Conservation (phyloP, 1,284 basidiomycete species). For the Wolfiporia cocos region DNA sequence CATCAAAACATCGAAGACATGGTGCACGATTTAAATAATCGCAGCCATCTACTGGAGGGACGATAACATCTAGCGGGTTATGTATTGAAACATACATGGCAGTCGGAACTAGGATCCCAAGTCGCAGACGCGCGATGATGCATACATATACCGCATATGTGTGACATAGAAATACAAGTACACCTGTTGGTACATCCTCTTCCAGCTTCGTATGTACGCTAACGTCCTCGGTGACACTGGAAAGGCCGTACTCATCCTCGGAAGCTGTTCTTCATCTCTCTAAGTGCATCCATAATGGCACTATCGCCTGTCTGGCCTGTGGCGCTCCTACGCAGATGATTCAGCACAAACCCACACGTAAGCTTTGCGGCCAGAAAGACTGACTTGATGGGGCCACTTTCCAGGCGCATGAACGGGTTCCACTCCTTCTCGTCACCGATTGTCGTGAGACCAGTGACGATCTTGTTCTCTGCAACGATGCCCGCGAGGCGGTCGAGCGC, state of each 20-base stretch:
- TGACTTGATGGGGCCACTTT: constrained; percentile 51
- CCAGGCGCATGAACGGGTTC: constrained; percentile 80
- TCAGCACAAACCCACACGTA: constrained; percentile 5
- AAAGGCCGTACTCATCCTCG: constrained; percentile 34
- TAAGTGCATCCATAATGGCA: constrained; percentile 66
- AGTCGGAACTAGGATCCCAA: no score
- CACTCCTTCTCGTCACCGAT: constrained; percentile 83
- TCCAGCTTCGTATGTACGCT: not conserved
- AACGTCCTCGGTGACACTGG: not conserved
- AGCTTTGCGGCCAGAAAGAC: no score
- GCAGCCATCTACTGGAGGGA: no score
- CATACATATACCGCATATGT: no score
- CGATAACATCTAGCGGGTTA: no score
- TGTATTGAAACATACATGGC: no score
- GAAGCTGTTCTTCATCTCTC: constrained; percentile 83
- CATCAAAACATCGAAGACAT: no score
- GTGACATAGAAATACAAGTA: not conserved
- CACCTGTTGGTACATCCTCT: not conserved
- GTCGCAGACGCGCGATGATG: no score
- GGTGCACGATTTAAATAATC: no score
- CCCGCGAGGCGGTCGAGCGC: constrained; percentile 50
- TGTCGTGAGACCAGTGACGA: constrained; percentile 75
- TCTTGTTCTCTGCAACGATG: constrained; percentile 44
- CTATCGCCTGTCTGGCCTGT: constrained; percentile 42
- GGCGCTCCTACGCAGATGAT: constrained; percentile 31